Base-by-base conservation (phyloP, 768 basidiomycete genomes). In the Chiua virens region DNA sequence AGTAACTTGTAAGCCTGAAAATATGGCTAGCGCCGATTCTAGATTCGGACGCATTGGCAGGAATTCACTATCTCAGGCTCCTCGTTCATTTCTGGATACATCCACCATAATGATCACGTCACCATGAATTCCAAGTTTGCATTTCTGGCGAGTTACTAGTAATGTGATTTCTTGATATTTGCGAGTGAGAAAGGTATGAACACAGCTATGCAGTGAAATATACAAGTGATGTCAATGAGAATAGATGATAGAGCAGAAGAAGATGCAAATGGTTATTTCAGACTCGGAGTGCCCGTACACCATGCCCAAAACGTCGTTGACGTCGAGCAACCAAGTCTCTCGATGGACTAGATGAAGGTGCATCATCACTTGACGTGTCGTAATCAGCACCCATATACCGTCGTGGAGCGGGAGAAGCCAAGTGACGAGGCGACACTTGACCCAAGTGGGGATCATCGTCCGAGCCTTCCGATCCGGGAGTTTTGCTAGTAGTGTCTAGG, bases 361-460 rank as follows among this genome's bases (percentile, higher is more conserved):
- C 74, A 59, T 81, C 82, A 58, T 83, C 82, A 59, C 78, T 78
- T 5, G 72, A 69, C 1, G 69, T 67, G 48, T 78, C 74, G 28
- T 68, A 65, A 47, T 73, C 65, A 18, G 50, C 54, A 28, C 47
- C 59, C 53, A 69, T 63, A 20, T 65, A 56, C 36, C 77, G 75
- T 32, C 75, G 79, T 37, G 78, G 66, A 20, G 73, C 75, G 7
- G 86, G 85, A 8, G 86, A 89, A 35, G 81, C 79, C 28, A 88
- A 66, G 58, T 83, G 82, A 53, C 79, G 78, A n/a, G 86, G 85
- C 0, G 84, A 87, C 17, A 87, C 82, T 64, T 86, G 83, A 1
- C 85, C 85, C 23, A 80, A 52, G 53, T 76, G 74, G 0, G 76
- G 78, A 54, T 87, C 83, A 50, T 89, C 85, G 57, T 88, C 86